These are phyloP conservation scores for Penicillium cinerascens DNA, from an alignment of 495 filamentous ascomycete genomes.

Conservation along the genomic window DNA sequence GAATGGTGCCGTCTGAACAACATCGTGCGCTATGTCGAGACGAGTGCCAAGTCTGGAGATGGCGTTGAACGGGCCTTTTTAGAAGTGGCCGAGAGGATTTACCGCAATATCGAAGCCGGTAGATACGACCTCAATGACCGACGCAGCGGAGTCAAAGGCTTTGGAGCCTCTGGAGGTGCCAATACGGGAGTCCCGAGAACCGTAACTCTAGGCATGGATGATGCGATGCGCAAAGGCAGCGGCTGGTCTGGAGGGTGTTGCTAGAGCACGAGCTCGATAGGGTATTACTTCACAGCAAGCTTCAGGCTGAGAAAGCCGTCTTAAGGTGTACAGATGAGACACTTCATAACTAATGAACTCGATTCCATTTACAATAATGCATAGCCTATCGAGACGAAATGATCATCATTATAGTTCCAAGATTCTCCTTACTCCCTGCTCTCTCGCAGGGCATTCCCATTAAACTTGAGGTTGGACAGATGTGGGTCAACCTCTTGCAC, in stretches of 20 bases:
- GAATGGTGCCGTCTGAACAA: slow-evolving; percentile 82
- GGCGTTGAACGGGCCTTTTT: slow-evolving; percentile 91
- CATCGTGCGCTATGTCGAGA: slow-evolving; percentile 88
- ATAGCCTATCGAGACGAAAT: neutral
- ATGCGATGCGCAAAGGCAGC: slow-evolving; percentile 47
- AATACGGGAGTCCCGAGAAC: slow-evolving; percentile 43
- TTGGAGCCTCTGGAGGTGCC: slow-evolving; percentile 50
- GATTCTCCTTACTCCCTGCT: neutral
- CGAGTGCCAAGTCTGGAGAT: slow-evolving; percentile 90
- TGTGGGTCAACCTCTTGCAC: neutral
- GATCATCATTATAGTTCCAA: neutral
- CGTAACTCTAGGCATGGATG: slow-evolving; percentile 56
- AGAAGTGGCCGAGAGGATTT: slow-evolving; percentile 89
- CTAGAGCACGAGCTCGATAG: slow-evolving; percentile 14
- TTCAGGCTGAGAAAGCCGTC: neutral
- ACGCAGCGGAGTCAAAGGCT: slow-evolving; percentile 86
- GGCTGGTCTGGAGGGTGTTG: slow-evolving; percentile 49
- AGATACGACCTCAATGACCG: slow-evolving; percentile 93
- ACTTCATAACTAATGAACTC: neutral
- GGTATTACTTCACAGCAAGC: neutral
- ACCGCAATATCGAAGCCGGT: slow-evolving; percentile 89
- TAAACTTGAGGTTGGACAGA: neutral
- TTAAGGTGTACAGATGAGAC: neutral
- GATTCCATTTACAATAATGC: neutral
- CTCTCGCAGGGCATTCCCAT: neutral